Conservation (phyloP, 257 asterid genomes). For the Solanum ossicruentum region DNA sequence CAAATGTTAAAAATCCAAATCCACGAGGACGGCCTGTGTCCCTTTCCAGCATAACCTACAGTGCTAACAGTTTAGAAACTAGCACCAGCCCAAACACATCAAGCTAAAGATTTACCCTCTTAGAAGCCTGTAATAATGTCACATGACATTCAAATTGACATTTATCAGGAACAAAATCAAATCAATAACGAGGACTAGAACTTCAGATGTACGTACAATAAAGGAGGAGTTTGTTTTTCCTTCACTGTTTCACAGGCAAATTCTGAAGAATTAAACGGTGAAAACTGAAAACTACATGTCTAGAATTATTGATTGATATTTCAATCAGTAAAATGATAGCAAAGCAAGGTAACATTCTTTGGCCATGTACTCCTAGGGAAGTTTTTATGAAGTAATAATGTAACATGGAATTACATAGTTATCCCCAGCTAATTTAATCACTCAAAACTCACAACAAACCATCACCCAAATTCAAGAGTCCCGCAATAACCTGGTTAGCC, state of each 20-base stretch:
- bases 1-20: conserved; percentile 90
- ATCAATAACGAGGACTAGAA: background rate
- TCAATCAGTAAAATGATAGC: background rate
- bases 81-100: background rate
- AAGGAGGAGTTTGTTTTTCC: background rate
- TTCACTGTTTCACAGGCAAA: background rate
- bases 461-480: background rate
- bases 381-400: background rate
- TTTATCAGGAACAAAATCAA: background rate
- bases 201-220: background rate
- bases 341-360: background rate
- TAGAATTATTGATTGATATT: background rate
- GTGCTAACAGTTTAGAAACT: background rate
- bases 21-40: conserved; percentile 99
- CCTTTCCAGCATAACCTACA: conserved; percentile 85
- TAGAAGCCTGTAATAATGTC: background rate
- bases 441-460: background rate
- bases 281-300: background rate
- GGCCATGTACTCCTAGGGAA: background rate
- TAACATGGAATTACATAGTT: background rate
- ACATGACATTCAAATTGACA: background rate
- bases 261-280: background rate
- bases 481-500: background rate
- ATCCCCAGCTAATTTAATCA: background rate
- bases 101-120: background rate